Base-by-base conservation (phyloP, 352 stramenopile species). In the Phytophthora hibernalis region DNA sequence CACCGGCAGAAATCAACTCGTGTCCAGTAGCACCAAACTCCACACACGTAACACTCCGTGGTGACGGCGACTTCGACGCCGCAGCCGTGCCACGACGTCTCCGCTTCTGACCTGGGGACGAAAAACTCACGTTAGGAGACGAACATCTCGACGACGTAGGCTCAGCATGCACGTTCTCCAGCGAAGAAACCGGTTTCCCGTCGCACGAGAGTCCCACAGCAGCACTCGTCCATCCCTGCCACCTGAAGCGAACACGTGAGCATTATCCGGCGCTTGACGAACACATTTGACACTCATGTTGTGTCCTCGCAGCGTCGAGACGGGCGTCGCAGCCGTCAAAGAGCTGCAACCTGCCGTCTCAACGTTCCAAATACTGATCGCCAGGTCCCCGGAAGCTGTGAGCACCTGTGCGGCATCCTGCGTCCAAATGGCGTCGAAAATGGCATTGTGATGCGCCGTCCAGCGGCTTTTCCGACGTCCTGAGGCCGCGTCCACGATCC, bases 281-380 rank as follows among this genome's bases (percentile, higher is more conserved):
- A 93, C 78, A 59, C 85, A 89, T 50, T 93, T 93, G 61, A 93
- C 83, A 69, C 85, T 93, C 81, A 90, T 90, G 12, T 81, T 62
- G 52, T 90, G 81, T 49, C 75, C 80, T 70, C 28, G 66, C 4
- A 68, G 83, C 57, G 42, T 76, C 35, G 65, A 81, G 76, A 54
- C 68, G n/a, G 37, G 61, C n/a, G 10, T 50, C 40, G 31, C 67
- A 50, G 42, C 43, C 11, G 20, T 61, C 4, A 30, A 37, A n/a
- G 22, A n/a, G 31, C 28, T 59, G 24, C 2, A 26, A 53, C 37
- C 45, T 1, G 50, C 38, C 3, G 61, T 89, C 65, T 90, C 79
- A 0, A 78, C 73, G 54, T 93, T 78, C 82, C 82, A 93, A 5
- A 77, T 54, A 20, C 71, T 54, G 21, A 91, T 74, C 18, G 80